Base-by-base conservation (phyloP, 768 basidiomycete species). In the Atractiella rhizophila region DNA sequence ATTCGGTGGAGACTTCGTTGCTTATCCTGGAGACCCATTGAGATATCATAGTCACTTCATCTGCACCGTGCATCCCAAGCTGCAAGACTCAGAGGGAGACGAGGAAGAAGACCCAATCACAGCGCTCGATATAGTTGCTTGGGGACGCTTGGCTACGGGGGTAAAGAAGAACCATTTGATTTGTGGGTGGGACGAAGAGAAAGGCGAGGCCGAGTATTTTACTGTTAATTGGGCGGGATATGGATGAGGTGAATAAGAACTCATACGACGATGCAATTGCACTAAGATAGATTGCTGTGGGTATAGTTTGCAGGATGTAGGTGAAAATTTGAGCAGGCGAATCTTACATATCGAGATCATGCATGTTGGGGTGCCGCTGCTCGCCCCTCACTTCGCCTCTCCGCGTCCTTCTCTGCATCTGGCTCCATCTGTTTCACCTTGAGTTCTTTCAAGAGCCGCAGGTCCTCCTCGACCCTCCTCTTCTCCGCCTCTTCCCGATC, bases 21-120 rank as follows among this genome's bases (percentile, higher is more conserved):
- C 94, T 1, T 98, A 98, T 60, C 91, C 91, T 38, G 88, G 83
- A 41, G 85, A 98, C 56, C 83, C 86, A 8, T 60, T 96, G 38
- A 69, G 91, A 20, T 98, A 88, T 57, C 91, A 98, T 55, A 91
- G 88, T 2, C 91, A 98, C 57, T 96, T 94, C 56, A 73, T 74
- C 18, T 77, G 77, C 18, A 73, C 77, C 5, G 77, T 91, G 11
- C 58, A 81, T 24, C 67, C 76, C 11, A 70, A 76, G 6, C 69
- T 69, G 2, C n/a, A n/a, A n/a, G n/a, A n/a, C n/a, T n/a, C n/a
- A n/a, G n/a, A n/a, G n/a, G n/a, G n/a, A n/a, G n/a, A n/a, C n/a
- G n/a, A n/a, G n/a, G n/a, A n/a, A 48, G 57, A 35, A 54, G 45
- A 70, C 11, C 48, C 64, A 2, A 64, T 98, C 37, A 64, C 67